Percentiles rank a stretch among this genome's conserved stretches.
phyloP scores from a whole-genome alignment of 2,329 filamentous ascomycete species.

The Fusarium heterosporum region DNA sequence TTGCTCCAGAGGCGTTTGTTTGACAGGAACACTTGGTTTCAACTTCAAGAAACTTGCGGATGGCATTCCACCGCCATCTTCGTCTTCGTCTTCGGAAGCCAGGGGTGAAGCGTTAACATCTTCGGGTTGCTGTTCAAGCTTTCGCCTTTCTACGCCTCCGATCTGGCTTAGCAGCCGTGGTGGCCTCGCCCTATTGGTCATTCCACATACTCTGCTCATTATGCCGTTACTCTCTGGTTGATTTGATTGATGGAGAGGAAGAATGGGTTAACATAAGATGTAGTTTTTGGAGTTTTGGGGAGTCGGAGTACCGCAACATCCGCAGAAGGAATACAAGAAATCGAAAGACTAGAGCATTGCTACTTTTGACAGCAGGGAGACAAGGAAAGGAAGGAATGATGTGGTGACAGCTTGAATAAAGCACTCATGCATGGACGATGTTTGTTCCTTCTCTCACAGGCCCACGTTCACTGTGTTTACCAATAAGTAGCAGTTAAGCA shows the following conservation, averaged over 20 bases:
- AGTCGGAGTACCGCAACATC: neutral
- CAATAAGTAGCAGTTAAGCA: neutral
- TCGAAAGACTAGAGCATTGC: neutral
- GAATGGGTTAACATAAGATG: neutral
- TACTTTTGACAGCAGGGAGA: neutral
- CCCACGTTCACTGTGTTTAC: neutral
- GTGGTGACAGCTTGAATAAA: neutral
- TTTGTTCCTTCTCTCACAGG: constrained; percentile 22
- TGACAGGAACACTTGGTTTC: neutral
- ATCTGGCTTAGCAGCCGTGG: constrained; percentile 32
- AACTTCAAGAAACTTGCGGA: constrained; percentile 3
- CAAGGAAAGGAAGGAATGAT: neutral
- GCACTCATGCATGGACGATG: constrained; percentile 1
- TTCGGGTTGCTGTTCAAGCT: constrained; percentile 25
- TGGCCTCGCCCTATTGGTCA: constrained; percentile 36
- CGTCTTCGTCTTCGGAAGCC: constrained; percentile 49
- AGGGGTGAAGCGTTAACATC: constrained; percentile 46
- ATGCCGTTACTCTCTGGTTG: neutral
- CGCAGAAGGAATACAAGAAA: neutral
- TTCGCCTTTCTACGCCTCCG: constrained; percentile 9
- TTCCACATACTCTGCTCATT: constrained; percentile 36
- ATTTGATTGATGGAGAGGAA: neutral
- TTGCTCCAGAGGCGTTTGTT: constrained; percentile 1
- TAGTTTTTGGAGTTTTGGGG: neutral
- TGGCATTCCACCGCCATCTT: constrained; percentile 33